Evolutionary conservation across 805 yeast genomes (phyloP), one percentile per base, ranked within the genome.

Genomic region (Saccharomyces paradoxus): DNA sequence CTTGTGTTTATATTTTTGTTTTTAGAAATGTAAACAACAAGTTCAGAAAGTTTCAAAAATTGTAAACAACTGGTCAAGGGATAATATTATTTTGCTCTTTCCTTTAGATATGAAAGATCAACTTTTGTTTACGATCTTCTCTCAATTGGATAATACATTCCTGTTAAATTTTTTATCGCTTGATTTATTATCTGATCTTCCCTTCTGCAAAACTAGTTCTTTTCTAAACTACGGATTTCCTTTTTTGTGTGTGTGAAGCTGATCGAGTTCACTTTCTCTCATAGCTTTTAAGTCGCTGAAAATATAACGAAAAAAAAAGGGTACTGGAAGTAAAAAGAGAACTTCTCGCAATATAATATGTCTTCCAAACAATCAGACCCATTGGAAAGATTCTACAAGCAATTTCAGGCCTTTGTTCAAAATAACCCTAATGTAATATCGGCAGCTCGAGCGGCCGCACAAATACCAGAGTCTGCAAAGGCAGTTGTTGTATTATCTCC

Each of bases 401-500:
- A 76, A 30, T 81, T 80, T 56, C 68, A 71, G 30, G 75, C 70
- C 32, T 82, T 71, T 59, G 70, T 74, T n/a, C 63, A 66, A 13
- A 71, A 68, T 55, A 72, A 65, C 32, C 72, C 75, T 5, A 64
- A 67, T 49, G 72, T 67, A 21, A 65, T 72, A 1, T 67, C 72
- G 9, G 70, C 71, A 3, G 70, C 73, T 1, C 61, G 70, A 48
- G 65, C 69, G 4, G 68, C 73, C 5, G 62, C 71, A 1, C 66
- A 63, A 48, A 65, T 58, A 3, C 72, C 74, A 4, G 73, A 70
- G 48, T 64, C 69, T 41, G 80, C 81, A 41, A 80, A 78, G 58
- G 79, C 88, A 0, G 74, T 84, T 44, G 73, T 87, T 6, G 73
- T 88, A 4, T 67, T 88, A 22, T 82, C 92, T 0, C 92, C 95